phyloP scores from a whole-genome alignment of 495 filamentous ascomycete genomes.

The Filosporella fistucella region DNA sequence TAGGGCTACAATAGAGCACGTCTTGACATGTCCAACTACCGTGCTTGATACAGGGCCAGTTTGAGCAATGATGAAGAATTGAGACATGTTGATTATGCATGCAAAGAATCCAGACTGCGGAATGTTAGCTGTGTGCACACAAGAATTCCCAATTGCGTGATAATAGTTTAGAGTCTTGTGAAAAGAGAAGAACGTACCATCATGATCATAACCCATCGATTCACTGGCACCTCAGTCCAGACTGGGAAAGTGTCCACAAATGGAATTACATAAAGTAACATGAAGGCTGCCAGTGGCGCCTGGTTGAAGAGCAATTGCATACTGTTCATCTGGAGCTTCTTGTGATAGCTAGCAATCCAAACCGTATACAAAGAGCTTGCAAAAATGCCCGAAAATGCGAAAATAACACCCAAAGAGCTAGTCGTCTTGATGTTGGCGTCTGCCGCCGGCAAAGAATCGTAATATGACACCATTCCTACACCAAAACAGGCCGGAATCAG shows the following conservation, averaged over 20 bases:
- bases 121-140: conserved; percentile 17
- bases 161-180: neutral
- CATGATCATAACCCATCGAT: conserved; percentile 49
- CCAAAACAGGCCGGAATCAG: conserved; percentile 63
- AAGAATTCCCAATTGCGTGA: conserved; percentile 1
- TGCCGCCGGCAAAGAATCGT: conserved; percentile 54
- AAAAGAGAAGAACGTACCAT: conserved; percentile 34
- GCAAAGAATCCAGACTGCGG: conserved; percentile 53
- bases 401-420: conserved; percentile 51
- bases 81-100: conserved; percentile 65
- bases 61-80: conserved; percentile 70
- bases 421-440: conserved; percentile 45
- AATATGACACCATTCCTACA: conserved; percentile 67
- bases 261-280: conserved; percentile 62
- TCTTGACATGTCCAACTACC: conserved; percentile 65
- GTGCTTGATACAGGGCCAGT: conserved; percentile 68
- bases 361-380: conserved; percentile 67
- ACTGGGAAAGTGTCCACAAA: conserved; percentile 59
- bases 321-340: conserved; percentile 59
- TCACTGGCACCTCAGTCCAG: conserved; percentile 41
- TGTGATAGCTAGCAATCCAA: conserved; percentile 63
- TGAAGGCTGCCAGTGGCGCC: conserved; percentile 56
- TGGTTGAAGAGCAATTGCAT: conserved; percentile 75
- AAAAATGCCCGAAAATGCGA: conserved; percentile 59
- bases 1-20: conserved; percentile 52